Evolutionary conservation across 2,329 filamentous ascomycete genomes (phyloP).

Genomic region (Aspergillus pseudoterreus): DNA sequence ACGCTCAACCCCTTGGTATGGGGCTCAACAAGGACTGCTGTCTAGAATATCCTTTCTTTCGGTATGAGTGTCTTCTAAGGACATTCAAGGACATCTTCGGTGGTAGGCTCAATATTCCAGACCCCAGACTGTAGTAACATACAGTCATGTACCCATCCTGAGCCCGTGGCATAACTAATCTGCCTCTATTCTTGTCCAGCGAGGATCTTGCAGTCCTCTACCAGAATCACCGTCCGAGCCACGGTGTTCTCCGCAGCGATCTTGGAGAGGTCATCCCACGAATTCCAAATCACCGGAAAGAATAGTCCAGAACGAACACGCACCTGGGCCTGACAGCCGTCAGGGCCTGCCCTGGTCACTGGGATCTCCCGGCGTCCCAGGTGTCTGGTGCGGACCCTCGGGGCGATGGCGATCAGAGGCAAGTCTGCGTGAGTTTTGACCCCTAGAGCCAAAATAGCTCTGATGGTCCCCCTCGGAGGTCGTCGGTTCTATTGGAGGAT

Average conservation of each 20-base stretch:
- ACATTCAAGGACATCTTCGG: no score
- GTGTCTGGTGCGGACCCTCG: slow-evolving; percentile 13
- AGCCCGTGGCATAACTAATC: no score
- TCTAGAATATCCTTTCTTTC: no score
- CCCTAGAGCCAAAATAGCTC: slow-evolving; percentile 1
- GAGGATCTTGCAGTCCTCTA: slow-evolving; percentile 2
- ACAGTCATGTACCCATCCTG: neutral
- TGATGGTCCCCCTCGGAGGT: neutral
- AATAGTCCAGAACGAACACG: slow-evolving; percentile 15
- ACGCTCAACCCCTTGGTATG: slow-evolving; percentile 1
- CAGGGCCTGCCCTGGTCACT: slow-evolving; percentile 15
- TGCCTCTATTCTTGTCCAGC: neutral
- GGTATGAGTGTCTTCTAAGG: no score
- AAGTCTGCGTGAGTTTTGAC: slow-evolving; percentile 11
- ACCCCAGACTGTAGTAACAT: no score
- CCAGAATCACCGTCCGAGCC: neutral
- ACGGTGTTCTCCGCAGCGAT: slow-evolving; percentile 8
- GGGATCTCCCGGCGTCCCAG: slow-evolving; percentile 18
- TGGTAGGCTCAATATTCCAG: no score
- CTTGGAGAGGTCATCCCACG: slow-evolving; percentile 12
- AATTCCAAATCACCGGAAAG: slow-evolving; percentile 19
- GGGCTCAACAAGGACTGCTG: neutral
- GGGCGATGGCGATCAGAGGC: slow-evolving; percentile 13
- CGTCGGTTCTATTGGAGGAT: neutral
- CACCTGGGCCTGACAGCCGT: slow-evolving; percentile 14